A percentile compares a stretch with the other conserved stretches of the same genome.
phyloP scores from a whole-genome alignment of 148 eudicot species.

The Camellia japonica region DNA sequence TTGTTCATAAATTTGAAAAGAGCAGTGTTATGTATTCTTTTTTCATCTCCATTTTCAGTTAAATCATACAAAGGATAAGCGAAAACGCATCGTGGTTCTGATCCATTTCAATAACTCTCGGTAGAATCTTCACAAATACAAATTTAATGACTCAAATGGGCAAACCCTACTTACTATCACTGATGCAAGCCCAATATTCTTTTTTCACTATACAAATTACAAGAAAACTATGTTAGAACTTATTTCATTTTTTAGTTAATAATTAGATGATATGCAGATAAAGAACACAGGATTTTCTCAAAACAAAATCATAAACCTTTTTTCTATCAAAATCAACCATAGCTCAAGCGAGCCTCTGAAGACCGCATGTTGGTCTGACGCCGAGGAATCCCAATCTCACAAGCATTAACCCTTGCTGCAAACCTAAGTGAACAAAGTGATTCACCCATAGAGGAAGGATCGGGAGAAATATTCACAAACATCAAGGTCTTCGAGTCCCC shows the following conservation, averaged over 20 bases:
- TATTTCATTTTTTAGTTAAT: too few species aligned
- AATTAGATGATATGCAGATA: conserved; percentile 14
- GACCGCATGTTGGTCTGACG: conserved; percentile 60
- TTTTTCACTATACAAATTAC: conserved; percentile 41
- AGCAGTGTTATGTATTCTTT: not conserved
- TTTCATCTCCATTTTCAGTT: not conserved
- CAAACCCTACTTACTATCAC: conserved; percentile 19
- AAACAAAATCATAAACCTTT: not conserved
- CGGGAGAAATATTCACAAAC: conserved; percentile 88
- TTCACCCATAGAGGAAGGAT: conserved; percentile 61
- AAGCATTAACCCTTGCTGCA: conserved; percentile 81
- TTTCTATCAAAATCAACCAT: conserved; percentile 38
- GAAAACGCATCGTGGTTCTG: not conserved
- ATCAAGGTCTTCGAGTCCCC: conserved; percentile 93
- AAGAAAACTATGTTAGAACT: conserved; percentile 42
- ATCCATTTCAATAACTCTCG: not conserved
- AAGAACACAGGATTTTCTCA: conserved; percentile 5
- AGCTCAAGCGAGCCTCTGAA: conserved; percentile 57
- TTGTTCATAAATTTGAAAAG: not conserved
- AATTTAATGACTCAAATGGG: conserved; percentile 19
- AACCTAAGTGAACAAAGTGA: conserved; percentile 84
- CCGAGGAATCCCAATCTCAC: conserved; percentile 80
- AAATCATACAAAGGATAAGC: too few species aligned
- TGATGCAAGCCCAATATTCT: conserved; percentile 29
- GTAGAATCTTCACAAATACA: conserved; percentile 22